Evolutionary conservation across 768 basidiomycete species (phyloP), one percentile per base, ranked within the genome.

Genomic region (Suillus decipiens): DNA sequence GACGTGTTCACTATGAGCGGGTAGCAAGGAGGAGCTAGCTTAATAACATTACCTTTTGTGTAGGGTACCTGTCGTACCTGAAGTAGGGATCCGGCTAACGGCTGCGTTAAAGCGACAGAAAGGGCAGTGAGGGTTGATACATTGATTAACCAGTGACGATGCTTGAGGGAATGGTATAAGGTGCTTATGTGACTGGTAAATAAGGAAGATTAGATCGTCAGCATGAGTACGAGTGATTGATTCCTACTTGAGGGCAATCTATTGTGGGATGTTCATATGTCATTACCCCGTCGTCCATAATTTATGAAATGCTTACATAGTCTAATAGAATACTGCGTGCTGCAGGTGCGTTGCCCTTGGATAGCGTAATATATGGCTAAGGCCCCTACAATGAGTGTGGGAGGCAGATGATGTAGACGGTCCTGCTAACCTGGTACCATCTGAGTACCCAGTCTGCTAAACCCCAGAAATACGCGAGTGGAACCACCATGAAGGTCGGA

Each of bases 251-350:
- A 81, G 69, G 41, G 72, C 73, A 59, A 82, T 72, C 86, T 85
- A 58, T 36, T 34, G 28, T 22, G 9, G 9, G 37, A 39, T 24
- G 8, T 24, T 17, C 55, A 36, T 12, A 33, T 8, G 36, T 14
- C n/a, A 56, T 39, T 17, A 39, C 1, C 15, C 5, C 24, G 9
- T 39, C 3, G 4, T 56, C 24, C 8, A 37, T 37, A 6, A 56
- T 5, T n/a, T n/a, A 12, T 14, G 19, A 53, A 34, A 19, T 56
- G 64, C 85, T 56, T 66, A 88, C 87, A 72, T 90, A 90, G 71
- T 90, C 85, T 31, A 89, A 69, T 19, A 91, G 75, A n/a, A 91
- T 71, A 59, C 84, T 84, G 65, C 86, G 83, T 61, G 86, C 78
- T 1, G 88, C 87, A 2, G 76, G 71, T 1, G 82, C 83, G 64